Evolutionary conservation across 345 rosid genomes (phyloP).

Genomic region (Eucalyptus polyanthemos): DNA sequence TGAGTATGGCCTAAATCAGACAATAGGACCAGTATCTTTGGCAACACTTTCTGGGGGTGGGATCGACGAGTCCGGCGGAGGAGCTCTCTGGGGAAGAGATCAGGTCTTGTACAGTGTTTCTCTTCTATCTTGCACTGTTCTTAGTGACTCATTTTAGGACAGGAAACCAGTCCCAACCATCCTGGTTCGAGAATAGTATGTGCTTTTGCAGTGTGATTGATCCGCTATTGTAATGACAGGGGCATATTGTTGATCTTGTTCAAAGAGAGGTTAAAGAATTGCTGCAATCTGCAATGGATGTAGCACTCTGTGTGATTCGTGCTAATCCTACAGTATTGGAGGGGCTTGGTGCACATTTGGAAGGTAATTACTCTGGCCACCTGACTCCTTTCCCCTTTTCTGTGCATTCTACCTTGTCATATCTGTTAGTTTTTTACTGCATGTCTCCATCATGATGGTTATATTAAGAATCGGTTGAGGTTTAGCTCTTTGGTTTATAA

Average conservation of each 20-base stretch:
- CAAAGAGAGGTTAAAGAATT: constrained; percentile 73
- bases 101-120: constrained; percentile 39
- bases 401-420: background rate
- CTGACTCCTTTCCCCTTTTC: background rate
- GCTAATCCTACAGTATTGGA: constrained; percentile 84
- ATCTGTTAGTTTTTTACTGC: background rate
- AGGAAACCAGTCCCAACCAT: background rate
- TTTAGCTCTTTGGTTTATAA: background rate
- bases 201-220: constrained; percentile 6
- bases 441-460: background rate
- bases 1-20: constrained; percentile 90
- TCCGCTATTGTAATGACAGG: constrained; percentile 61
- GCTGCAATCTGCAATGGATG: constrained; percentile 68
- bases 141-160: background rate
- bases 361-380: constrained; percentile 33
- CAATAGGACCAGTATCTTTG: constrained; percentile 78
- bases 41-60: constrained; percentile 86
- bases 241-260: constrained; percentile 82
- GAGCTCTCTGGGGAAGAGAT: constrained; percentile 71
- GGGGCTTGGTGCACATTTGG: constrained; percentile 88
- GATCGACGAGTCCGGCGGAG: constrained; percentile 66
- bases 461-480: background rate
- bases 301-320: constrained; percentile 67
- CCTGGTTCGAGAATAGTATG: background rate
- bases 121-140: background rate